phyloP scores from a whole-genome alignment of 257 asterid species.

The Voacanga thouarsii region DNA sequence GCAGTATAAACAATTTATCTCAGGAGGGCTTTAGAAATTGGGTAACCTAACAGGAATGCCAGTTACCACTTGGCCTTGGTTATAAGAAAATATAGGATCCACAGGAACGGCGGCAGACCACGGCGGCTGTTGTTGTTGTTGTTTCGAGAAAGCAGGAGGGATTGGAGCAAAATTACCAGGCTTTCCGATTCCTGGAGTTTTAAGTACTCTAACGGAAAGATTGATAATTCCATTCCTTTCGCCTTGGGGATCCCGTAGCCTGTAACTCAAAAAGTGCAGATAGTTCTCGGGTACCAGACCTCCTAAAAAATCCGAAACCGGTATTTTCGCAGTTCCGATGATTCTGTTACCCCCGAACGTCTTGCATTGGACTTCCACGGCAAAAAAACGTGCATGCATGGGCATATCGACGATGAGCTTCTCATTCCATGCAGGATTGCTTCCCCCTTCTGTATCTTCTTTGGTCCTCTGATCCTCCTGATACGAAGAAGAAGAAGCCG shows the following conservation, averaged over 20 bases:
- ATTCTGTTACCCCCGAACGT: slow-evolving; percentile 22
- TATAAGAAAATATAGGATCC: slow-evolving; percentile 5
- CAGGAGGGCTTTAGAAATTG: not conserved
- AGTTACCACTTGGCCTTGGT: slow-evolving; percentile 35
- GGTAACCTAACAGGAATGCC: slow-evolving; percentile 58
- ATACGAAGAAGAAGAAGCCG: slow-evolving; percentile 9
- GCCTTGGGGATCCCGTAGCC: slow-evolving; percentile 54
- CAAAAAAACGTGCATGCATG: slow-evolving; percentile 37
- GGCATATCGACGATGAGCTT: slow-evolving; percentile 55
- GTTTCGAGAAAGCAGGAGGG: slow-evolving; percentile 31
- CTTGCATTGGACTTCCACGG: slow-evolving; percentile 57
- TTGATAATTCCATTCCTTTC: slow-evolving; percentile 68
- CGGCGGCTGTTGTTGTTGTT: slow-evolving; percentile 12
- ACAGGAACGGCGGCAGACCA: slow-evolving; percentile 15
- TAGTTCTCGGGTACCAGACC: slow-evolving; percentile 55
- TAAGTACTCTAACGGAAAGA: slow-evolving; percentile 54
- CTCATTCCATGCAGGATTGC: slow-evolving; percentile 63
- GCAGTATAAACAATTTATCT: too few species aligned
- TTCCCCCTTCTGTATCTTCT: slow-evolving; percentile 47
- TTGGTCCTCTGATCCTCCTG: slow-evolving; percentile 24
- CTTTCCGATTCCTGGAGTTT: slow-evolving; percentile 15
- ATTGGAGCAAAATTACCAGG: slow-evolving; percentile 11
- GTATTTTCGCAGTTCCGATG: slow-evolving; percentile 54
- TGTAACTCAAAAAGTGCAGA: slow-evolving; percentile 73
- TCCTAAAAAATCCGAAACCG: slow-evolving; percentile 65